Percentiles rank a stretch among this genome's conserved stretches.
phyloP scores from a whole-genome alignment of 2,329 filamentous ascomycete genomes.

The Lasiodiplodia sp. region DNA sequence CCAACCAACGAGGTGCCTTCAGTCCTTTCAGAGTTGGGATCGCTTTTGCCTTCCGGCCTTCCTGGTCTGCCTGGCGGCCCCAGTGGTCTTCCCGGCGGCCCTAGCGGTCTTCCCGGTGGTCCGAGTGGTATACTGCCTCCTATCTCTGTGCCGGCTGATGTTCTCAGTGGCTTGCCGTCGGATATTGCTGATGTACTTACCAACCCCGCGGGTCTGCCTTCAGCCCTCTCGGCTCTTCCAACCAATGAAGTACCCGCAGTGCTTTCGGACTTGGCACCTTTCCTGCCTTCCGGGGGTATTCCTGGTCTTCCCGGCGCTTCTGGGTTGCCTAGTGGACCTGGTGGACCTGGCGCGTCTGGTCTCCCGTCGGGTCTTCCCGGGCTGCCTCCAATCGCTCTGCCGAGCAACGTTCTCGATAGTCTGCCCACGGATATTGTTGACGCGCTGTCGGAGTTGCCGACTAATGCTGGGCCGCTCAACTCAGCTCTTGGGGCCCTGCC shows the following conservation, averaged over 20 bases:
- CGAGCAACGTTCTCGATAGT: not conserved
- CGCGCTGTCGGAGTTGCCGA: not conserved
- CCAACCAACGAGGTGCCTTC: not conserved
- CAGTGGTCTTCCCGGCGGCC: not conserved
- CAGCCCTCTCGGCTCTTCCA: constrained; percentile 1
- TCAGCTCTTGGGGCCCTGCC: not conserved
- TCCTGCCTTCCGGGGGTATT: not conserved
- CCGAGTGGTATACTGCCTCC: not conserved
- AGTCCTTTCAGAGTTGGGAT: not conserved
- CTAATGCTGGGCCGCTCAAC: not conserved
- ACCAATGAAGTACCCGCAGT: not conserved
- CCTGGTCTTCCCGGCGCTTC: too few relatives aligned
- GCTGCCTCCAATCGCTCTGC: not conserved
- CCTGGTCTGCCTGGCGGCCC: not conserved
- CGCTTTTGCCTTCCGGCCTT: not conserved
- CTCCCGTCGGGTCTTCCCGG: not conserved
- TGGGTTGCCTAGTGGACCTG: not conserved
- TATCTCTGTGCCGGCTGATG: not conserved
- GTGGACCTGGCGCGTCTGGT: not conserved
- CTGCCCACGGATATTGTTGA: not conserved
- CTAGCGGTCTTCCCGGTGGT: not conserved
- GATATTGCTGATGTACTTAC: not conserved
- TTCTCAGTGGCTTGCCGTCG: not conserved
- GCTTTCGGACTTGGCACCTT: not conserved
- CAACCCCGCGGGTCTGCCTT: not conserved